A percentile compares a stretch with the other conserved stretches of the same genome.
Evolutionary conservation across 768 basidiomycete genomes (phyloP).

Genomic region (Lactifluus volemus): DNA sequence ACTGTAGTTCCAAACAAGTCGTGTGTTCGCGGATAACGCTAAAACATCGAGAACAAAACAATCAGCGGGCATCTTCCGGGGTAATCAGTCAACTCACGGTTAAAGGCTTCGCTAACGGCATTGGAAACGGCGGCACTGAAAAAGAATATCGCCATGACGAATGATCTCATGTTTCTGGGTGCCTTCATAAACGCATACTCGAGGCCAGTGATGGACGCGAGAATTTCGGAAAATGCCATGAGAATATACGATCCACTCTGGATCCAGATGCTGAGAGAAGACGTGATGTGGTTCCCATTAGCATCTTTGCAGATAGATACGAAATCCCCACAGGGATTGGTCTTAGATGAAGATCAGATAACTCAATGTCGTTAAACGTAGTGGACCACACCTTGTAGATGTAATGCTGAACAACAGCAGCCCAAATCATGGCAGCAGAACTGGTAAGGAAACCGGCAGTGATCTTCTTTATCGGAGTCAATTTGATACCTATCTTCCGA

Average conservation of each 20-base stretch:
- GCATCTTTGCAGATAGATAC: slow-evolving; percentile 46
- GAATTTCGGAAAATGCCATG: slow-evolving; percentile 63
- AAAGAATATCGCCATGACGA: slow-evolving; percentile 53
- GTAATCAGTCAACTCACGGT: slow-evolving; percentile 36
- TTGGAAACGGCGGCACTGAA: slow-evolving; percentile 47
- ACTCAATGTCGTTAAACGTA: neutral
- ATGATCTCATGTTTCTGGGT: slow-evolving; percentile 78
- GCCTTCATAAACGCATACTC: slow-evolving; percentile 90
- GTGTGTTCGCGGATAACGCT: slow-evolving; percentile 53
- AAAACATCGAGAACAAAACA: neutral
- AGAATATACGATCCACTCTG: slow-evolving; percentile 64
- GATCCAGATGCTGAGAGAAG: slow-evolving; percentile 70
- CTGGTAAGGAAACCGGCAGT: slow-evolving; percentile 31
- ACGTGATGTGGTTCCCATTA: slow-evolving; percentile 43
- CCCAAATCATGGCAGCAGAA: slow-evolving; percentile 31
- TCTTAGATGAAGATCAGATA: slow-evolving; percentile 21
- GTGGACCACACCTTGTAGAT: slow-evolving; percentile 44
- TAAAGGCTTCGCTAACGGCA: slow-evolving; percentile 63
- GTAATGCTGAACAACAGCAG: slow-evolving; percentile 60
- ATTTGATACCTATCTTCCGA: slow-evolving; percentile 29
- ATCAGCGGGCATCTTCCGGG: no score
- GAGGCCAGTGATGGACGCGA: slow-evolving; percentile 73
- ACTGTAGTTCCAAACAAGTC: slow-evolving; percentile 65
- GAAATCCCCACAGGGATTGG: slow-evolving; percentile 37
- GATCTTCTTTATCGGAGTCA: slow-evolving; percentile 33